A percentile compares a stretch with the other conserved stretches of the same genome.
These are phyloP conservation scores for Juncus inflexus DNA, from an alignment of 176 grass and related monocot genomes.

Conservation along the genomic window DNA sequence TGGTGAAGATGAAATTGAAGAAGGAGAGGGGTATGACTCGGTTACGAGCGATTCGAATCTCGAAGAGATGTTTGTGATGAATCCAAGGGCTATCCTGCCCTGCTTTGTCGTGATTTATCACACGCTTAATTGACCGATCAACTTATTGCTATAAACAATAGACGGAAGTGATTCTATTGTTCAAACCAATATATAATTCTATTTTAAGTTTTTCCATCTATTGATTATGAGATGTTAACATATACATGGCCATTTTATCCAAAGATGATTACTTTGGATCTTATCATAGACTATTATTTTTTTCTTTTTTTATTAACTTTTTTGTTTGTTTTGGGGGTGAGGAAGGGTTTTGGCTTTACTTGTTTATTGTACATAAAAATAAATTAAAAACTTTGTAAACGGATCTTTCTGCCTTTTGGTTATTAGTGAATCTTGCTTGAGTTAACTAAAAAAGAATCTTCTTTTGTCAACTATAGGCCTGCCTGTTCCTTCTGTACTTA, in stretches of 20 bases:
- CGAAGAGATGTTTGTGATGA: slow-evolving; percentile 92
- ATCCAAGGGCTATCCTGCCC: slow-evolving; percentile 82
- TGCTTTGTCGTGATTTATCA: slow-evolving; percentile 97
- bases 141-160: slow-evolving; percentile 2
- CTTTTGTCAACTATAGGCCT: background rate
- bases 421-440: slow-evolving; percentile 16
- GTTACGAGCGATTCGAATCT: slow-evolving; percentile 55
- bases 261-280: too few species aligned
- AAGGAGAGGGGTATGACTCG: slow-evolving; percentile 52
- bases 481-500: slow-evolving; percentile 17
- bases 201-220: too few species aligned
- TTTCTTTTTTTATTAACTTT: too few species aligned
- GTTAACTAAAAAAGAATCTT: slow-evolving; percentile 22
- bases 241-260: too few species aligned
- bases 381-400: background rate
- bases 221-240: too few species aligned
- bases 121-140: slow-evolving; percentile 25
- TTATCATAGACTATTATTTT: too few species aligned
- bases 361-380: slow-evolving; percentile 17
- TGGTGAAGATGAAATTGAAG: background rate
- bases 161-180: slow-evolving; percentile 14
- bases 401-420: slow-evolving; percentile 3
- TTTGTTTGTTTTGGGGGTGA: too few species aligned
- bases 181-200: background rate
- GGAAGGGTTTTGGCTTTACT: too few species aligned